Conservation (phyloP, 805 yeast genomes). For the Cyberlindnera saturnus region DNA sequence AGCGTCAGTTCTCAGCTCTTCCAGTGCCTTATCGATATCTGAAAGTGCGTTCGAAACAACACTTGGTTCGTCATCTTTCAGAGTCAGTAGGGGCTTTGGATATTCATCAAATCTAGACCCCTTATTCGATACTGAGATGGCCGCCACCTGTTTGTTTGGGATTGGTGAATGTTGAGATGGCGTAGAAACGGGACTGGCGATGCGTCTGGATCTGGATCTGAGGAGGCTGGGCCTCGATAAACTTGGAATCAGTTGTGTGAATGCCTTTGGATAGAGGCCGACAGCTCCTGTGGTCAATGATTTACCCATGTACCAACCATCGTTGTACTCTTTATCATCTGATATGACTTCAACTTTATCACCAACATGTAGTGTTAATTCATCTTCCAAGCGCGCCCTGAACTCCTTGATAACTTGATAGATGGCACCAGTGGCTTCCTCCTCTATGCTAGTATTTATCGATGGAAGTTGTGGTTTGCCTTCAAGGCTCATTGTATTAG, state of each 20-base stretch:
- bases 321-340: conserved; percentile 89
- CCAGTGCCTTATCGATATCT: conserved; percentile 69
- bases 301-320: conserved; percentile 95
- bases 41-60: conserved; percentile 32
- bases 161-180: conserved; percentile 12
- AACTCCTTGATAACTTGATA: conserved; percentile 79
- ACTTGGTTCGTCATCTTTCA: conserved; percentile 1
- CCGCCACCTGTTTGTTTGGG: conserved; percentile 4
- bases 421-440: conserved; percentile 25
- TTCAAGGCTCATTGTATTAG: not conserved
- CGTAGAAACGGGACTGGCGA: conserved; percentile 26
- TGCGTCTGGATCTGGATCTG: conserved; percentile 56
- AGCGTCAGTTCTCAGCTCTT: conserved; percentile 44
- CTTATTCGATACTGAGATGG: conserved; percentile 12
- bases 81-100: not conserved
- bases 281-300: conserved; percentile 66
- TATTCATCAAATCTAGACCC: conserved; percentile 10
- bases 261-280: conserved; percentile 87
- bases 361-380: conserved; percentile 71
- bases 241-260: conserved; percentile 53
- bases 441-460: conserved; percentile 12
- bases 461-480: conserved; percentile 7
- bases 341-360: conserved; percentile 85
- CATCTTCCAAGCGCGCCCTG: conserved; percentile 83
- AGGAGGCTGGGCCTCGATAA: conserved; percentile 37